A percentile compares a stretch with the other conserved stretches of the same genome.
Conservation (phyloP, 208 protist species). For the Crithidia expoeki region DNA sequence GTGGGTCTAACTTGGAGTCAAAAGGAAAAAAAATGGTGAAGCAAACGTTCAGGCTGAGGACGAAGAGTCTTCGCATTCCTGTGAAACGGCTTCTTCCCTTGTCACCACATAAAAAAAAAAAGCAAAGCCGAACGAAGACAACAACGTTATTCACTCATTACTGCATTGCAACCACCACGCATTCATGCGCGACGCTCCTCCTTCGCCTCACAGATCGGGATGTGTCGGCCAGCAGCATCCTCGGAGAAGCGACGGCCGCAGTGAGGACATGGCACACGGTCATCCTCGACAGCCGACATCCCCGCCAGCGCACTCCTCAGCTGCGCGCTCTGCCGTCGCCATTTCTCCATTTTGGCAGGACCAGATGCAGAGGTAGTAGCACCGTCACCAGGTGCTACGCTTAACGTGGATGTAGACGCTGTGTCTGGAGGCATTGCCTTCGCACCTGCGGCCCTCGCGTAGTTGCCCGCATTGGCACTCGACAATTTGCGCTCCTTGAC, state of each 20-base stretch:
- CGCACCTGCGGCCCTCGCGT: background rate
- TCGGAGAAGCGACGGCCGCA: conserved; percentile 54
- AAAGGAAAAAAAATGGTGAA: too few species aligned
- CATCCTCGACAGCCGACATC: conserved; percentile 32
- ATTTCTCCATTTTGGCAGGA: conserved; percentile 18
- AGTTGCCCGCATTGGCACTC: background rate
- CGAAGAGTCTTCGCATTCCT: too few species aligned
- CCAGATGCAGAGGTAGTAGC: background rate
- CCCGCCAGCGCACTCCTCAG: conserved; percentile 39
- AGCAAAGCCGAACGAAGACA: too few species aligned
- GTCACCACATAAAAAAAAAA: too few species aligned
- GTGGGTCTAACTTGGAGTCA: too few species aligned
- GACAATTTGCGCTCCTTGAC: conserved; percentile 11
- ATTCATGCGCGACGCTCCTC: conserved; percentile 12
- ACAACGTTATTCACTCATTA: too few species aligned
- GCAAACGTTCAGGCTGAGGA: too few species aligned
- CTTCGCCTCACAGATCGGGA: conserved; percentile 39
- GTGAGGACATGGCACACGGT: conserved; percentile 51
- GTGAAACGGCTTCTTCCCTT: too few species aligned
- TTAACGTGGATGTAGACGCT: background rate
- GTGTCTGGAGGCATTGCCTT: too few species aligned
- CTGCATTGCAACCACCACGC: too few species aligned
- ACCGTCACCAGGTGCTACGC: background rate
- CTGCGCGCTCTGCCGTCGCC: conserved; percentile 51
- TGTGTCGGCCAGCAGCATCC: conserved; percentile 49